Evolutionary conservation across 1,139 yeast genomes (phyloP).

Genomic region (Debaryomyces nepalensis): DNA sequence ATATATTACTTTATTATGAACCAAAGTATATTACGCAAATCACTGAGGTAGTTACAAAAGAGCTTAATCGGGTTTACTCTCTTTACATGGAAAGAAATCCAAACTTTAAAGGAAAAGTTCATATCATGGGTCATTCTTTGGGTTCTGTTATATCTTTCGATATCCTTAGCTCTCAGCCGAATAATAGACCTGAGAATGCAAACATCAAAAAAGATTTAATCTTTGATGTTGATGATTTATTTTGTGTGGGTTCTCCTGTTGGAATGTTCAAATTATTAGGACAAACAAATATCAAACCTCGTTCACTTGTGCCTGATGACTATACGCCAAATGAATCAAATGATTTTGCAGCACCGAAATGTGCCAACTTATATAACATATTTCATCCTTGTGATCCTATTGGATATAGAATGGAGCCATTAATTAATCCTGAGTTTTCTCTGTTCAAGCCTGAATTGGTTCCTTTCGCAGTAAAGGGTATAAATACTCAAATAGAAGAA

Average conservation of each 20-base stretch:
- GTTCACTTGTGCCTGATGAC: conserved; percentile 29
- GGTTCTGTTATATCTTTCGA: conserved; percentile 90
- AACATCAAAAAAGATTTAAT: conserved; percentile 43
- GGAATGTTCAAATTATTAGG: conserved; percentile 81
- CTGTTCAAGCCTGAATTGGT: conserved; percentile 62
- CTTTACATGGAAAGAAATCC: conserved; percentile 70
- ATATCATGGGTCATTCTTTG: conserved; percentile 86
- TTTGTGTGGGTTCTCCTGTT: conserved; percentile 87
- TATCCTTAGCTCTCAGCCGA: conserved; percentile 64
- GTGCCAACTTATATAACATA: conserved; percentile 68
- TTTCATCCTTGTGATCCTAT: conserved; percentile 92
- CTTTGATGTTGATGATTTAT: conserved; percentile 75
- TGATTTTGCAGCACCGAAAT: conserved; percentile 49
- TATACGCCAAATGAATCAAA: conserved; percentile 24
- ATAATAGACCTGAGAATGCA: conserved; percentile 25
- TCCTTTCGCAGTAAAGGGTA: conserved; percentile 57
- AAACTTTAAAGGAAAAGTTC: conserved; percentile 74
- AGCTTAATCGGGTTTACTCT: conserved; percentile 71
- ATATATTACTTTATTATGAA: conserved; percentile 83
- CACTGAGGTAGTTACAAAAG: conserved; percentile 64
- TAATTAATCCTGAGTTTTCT: conserved; percentile 60
- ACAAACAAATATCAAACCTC: conserved; percentile 55
- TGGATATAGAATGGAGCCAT: conserved; percentile 84
- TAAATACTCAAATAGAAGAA: conserved; percentile 48
- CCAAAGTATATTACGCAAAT: conserved; percentile 69